Conservation (phyloP, 1,284 basidiomycete species). For the Trametes hirsuta region DNA sequence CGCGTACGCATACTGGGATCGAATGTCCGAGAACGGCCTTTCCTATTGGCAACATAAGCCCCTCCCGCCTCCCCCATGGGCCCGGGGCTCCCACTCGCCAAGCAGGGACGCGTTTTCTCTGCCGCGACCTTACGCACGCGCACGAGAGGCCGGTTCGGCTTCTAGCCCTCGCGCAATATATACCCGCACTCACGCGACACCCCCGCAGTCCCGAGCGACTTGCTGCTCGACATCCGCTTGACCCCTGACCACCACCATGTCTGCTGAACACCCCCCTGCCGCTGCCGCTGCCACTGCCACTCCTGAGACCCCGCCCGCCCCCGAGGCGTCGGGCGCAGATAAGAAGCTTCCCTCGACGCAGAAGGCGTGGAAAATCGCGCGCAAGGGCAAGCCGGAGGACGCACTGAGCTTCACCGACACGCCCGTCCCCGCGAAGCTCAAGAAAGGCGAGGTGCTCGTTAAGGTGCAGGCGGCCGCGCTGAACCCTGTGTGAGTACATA, state of each 20-base stretch:
- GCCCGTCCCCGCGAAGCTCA: conserved; percentile 48
- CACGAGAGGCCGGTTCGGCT: too few species aligned
- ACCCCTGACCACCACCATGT: background rate
- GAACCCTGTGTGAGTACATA: conserved; percentile 61
- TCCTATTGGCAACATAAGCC: too few species aligned
- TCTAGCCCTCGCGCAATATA: too few species aligned
- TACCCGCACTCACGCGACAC: background rate
- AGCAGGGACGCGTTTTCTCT: too few species aligned
- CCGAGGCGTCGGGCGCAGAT: background rate
- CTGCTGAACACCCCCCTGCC: background rate
- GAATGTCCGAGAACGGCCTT: too few species aligned
- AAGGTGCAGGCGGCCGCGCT: conserved; percentile 65
- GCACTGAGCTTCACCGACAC: conserved; percentile 48
- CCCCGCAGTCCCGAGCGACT: background rate
- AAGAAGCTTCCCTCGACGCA: conserved; percentile 26
- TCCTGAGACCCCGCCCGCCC: background rate
- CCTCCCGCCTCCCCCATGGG: too few species aligned
- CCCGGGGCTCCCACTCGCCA: too few species aligned
- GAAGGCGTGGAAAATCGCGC: conserved; percentile 39
- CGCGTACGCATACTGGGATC: too few species aligned
- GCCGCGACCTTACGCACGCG: too few species aligned
- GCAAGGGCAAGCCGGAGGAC: conserved; percentile 43
- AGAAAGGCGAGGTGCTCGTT: conserved; percentile 56
- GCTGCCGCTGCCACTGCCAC: background rate
- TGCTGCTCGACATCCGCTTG: background rate